A percentile compares a stretch with the other conserved stretches of the same genome.
phyloP scores from a whole-genome alignment of 2,329 filamentous ascomycete genomes.

The Fusarium solani-melongenae region DNA sequence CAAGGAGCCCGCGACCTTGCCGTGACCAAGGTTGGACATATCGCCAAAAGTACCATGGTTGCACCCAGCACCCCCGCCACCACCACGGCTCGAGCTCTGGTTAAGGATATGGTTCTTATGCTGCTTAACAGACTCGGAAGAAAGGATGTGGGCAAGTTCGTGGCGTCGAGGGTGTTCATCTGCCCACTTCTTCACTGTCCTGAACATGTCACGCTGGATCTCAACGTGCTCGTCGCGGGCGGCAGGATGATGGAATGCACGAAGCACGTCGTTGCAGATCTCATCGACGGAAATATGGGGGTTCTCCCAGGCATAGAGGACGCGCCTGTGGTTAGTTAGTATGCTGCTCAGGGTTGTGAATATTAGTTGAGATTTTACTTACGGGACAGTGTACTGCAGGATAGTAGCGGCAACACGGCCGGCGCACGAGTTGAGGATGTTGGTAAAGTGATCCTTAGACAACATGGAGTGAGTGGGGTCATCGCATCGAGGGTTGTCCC shows the following conservation, averaged over 20 bases:
- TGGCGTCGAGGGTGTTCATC: constrained; percentile 74
- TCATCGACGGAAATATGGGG: constrained; percentile 83
- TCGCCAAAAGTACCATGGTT: constrained; percentile 58
- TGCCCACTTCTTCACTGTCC: constrained; percentile 84
- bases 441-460: constrained; percentile 87
- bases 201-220: constrained; percentile 89
- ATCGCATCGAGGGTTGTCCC: constrained; percentile 79
- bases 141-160: constrained; percentile 79
- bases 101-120: constrained; percentile 81
- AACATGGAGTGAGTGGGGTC: constrained; percentile 87
- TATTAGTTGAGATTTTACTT: constrained; percentile 46
- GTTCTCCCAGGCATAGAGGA: constrained; percentile 95
- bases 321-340: constrained; percentile 61
- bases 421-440: constrained; percentile 81
- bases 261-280: constrained; percentile 82
- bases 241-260: constrained; percentile 91
- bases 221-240: constrained; percentile 80
- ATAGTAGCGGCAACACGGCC: constrained; percentile 79
- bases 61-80: constrained; percentile 48
- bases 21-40: constrained; percentile 61
- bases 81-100: constrained; percentile 46
- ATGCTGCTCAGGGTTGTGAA: background rate
- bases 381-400: constrained; percentile 87
- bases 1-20: constrained; percentile 68
- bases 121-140: constrained; percentile 82